phyloP scores from a whole-genome alignment of 2,329 filamentous ascomycete species.

The Cladophialophora bantiana region DNA sequence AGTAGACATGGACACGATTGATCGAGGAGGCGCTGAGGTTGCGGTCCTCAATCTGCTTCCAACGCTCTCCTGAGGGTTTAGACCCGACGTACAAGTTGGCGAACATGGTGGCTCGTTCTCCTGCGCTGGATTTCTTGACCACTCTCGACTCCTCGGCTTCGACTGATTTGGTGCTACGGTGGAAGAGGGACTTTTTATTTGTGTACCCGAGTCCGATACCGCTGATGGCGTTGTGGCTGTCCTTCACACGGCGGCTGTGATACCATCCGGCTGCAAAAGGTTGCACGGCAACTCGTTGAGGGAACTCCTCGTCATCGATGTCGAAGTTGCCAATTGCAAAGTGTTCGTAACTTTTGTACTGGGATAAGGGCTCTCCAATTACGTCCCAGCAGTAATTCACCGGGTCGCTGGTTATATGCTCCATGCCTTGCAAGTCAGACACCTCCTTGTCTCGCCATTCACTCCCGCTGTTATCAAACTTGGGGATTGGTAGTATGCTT shows the following conservation, averaged over 20 bases:
- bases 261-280: slow-evolving; percentile 8
- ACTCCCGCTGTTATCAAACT: slow-evolving; percentile 4
- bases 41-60: slow-evolving; percentile 18
- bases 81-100: slow-evolving; percentile 11
- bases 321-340: slow-evolving; percentile 21
- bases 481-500: slow-evolving; percentile 17
- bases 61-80: slow-evolving; percentile 1
- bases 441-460: slow-evolving; percentile 15
- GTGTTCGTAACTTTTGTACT: slow-evolving; percentile 12
- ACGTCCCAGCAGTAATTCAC: slow-evolving; percentile 21
- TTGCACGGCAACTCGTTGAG: slow-evolving; percentile 10
- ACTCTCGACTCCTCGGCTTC: slow-evolving; percentile 3
- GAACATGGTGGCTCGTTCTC: slow-evolving; percentile 8
- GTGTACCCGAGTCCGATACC: slow-evolving; percentile 13
- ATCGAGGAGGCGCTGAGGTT: slow-evolving; percentile 4
- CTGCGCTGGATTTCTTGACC: not conserved
- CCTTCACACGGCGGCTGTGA: not conserved
- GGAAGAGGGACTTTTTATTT: not conserved
- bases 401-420: slow-evolving; percentile 3
- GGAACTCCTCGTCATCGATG: slow-evolving; percentile 16
- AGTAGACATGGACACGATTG: slow-evolving; percentile 13
- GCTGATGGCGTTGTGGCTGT: slow-evolving; percentile 16
- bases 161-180: slow-evolving; percentile 1
- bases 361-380: slow-evolving; percentile 14
- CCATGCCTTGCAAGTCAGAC: slow-evolving; percentile 5